Conservation (phyloP, 352 stramenopile species). For the Phytophthora vignae region DNA sequence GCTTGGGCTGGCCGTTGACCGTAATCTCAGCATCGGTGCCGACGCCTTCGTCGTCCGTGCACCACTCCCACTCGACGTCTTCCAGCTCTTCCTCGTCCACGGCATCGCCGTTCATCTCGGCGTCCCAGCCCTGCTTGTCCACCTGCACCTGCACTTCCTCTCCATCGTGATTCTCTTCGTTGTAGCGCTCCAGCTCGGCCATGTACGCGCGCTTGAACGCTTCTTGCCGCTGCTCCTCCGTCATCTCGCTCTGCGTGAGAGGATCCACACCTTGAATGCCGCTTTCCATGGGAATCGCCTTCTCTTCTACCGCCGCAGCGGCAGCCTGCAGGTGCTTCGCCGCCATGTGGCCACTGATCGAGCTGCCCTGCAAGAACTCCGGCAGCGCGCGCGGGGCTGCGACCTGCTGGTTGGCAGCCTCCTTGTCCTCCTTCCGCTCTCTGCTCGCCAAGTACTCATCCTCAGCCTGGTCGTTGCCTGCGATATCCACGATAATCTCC, state of each 20-base stretch:
- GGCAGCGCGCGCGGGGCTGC: slow-evolving; percentile 75
- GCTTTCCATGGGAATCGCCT: slow-evolving; percentile 40
- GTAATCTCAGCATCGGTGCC: slow-evolving; percentile 61
- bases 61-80: slow-evolving; percentile 89
- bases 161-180: slow-evolving; percentile 80
- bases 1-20: slow-evolving; percentile 74
- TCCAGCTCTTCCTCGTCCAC: slow-evolving; percentile 83
- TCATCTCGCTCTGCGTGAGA: slow-evolving; percentile 75
- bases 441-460: slow-evolving; percentile 85
- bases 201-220: slow-evolving; percentile 87
- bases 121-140: slow-evolving; percentile 86
- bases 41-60: slow-evolving; percentile 61
- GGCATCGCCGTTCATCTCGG: slow-evolving; percentile 79
- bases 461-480: slow-evolving; percentile 72
- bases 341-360: slow-evolving; percentile 88
- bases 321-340: slow-evolving; percentile 76
- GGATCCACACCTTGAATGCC: slow-evolving; percentile 63
- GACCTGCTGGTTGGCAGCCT: slow-evolving; percentile 54
- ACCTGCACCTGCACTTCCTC: slow-evolving; percentile 85
- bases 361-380: slow-evolving; percentile 85
- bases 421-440: slow-evolving; percentile 80
- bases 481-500: slow-evolving; percentile 90
- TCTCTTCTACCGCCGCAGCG: slow-evolving; percentile 43
- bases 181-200: slow-evolving; percentile 86
- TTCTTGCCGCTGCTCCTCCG: slow-evolving; percentile 82